Conservation (phyloP, 352 stramenopile species). For the Globisporangium perplexum region DNA sequence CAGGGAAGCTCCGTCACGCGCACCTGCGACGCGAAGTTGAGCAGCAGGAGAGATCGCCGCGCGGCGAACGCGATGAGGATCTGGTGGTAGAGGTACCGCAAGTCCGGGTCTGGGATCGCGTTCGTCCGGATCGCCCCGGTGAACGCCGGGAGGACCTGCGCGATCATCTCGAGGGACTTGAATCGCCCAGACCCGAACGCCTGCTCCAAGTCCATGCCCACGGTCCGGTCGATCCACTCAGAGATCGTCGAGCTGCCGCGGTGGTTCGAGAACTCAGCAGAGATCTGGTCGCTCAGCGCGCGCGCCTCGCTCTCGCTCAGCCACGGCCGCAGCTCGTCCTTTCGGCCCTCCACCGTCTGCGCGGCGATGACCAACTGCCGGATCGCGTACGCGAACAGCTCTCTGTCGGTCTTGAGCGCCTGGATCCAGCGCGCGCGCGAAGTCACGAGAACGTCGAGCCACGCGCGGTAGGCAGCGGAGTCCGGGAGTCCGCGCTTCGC, state of each 20-base stretch:
- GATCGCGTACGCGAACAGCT: background rate
- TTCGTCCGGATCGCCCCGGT: background rate
- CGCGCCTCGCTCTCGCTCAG: conserved; percentile 1
- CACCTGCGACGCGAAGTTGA: conserved; percentile 16
- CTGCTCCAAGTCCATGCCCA: background rate
- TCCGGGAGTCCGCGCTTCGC: conserved; percentile 11
- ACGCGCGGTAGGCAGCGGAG: conserved; percentile 1
- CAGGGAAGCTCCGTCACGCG: conserved; percentile 11
- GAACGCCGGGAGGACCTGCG: conserved; percentile 4
- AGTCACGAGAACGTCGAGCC: background rate
- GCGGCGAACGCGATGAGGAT: conserved; percentile 14
- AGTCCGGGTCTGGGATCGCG: conserved; percentile 3
- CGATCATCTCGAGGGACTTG: conserved; percentile 11
- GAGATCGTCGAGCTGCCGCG: background rate
- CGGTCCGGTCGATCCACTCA: background rate
- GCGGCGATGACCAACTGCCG: background rate
- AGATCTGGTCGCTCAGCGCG: background rate
- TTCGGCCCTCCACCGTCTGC: background rate
- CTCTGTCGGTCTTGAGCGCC: background rate
- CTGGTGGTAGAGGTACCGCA: conserved; percentile 15
- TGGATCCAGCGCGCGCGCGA: background rate
- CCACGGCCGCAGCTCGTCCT: conserved; percentile 2
- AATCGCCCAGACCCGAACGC: conserved; percentile 3
- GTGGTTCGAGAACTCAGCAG: background rate
- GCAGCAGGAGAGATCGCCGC: conserved; percentile 13